A percentile compares a stretch with the other conserved stretches of the same genome.
phyloP scores from a whole-genome alignment of 176 grass and related monocot genomes.

The Oryza meyeriana region DNA sequence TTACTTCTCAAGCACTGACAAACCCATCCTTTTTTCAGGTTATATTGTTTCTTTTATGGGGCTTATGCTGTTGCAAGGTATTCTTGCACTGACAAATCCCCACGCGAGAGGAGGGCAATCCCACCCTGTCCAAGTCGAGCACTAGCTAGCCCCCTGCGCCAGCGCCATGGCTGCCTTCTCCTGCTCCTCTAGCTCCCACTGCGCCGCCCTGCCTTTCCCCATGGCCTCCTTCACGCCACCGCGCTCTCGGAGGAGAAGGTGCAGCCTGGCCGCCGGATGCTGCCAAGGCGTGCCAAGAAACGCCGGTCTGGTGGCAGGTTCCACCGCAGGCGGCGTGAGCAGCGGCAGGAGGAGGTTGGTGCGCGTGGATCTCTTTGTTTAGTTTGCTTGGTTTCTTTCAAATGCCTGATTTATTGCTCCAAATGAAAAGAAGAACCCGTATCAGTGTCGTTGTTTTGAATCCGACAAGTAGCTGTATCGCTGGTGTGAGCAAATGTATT shows the following conservation, averaged over 20 bases:
- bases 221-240: neutral
- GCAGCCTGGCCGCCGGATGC: neutral
- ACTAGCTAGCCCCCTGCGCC: neutral
- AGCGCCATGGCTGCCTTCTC: neutral
- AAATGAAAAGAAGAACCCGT: neutral
- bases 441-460: neutral
- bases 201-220: neutral
- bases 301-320: neutral
- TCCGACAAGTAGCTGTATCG: neutral
- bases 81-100: too few relatives aligned
- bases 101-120: neutral
- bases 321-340: neutral
- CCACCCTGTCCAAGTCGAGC: neutral
- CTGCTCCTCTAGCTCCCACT: neutral
- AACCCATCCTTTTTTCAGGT: constrained; percentile 45
- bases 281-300: neutral
- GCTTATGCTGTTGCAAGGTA: constrained; percentile 91
- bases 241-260: neutral
- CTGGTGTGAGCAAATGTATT: too few relatives aligned
- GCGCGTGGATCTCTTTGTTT: neutral
- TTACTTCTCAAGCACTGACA: neutral
- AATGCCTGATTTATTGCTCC: neutral
- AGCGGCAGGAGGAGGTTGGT: constrained; percentile 38
- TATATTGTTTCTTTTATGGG: constrained; percentile 88
- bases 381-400: neutral